Percentiles rank a stretch among this genome's conserved stretches.
Conservation (phyloP, 2,329 filamentous ascomycete genomes). For the Verticillium dahliae region DNA sequence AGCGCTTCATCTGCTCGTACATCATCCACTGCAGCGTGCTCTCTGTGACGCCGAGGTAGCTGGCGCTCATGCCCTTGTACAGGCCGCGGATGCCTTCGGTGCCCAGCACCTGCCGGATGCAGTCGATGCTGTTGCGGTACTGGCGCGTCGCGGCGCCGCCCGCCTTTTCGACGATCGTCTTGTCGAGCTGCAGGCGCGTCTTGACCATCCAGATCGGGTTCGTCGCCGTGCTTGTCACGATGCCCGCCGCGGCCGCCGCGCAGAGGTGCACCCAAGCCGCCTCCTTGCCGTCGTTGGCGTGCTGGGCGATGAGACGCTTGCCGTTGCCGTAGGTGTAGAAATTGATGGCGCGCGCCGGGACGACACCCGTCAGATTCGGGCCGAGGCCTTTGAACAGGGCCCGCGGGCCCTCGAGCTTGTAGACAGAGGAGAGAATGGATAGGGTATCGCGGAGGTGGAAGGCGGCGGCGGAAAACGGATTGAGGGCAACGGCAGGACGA, state of each 20-base stretch:
- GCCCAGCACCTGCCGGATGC: conserved; percentile 72
- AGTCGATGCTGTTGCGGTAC: conserved; percentile 86
- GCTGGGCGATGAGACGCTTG: conserved; percentile 72
- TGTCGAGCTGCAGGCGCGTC: conserved; percentile 86
- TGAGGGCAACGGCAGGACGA: conserved; percentile 56
- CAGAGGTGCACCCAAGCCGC: conserved; percentile 71
- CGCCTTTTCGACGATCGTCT: conserved; percentile 62
- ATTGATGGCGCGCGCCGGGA: conserved; percentile 85
- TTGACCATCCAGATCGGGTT: conserved; percentile 98
- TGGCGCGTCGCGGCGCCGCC: conserved; percentile 50
- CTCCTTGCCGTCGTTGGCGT: conserved; percentile 65
- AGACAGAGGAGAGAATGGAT: conserved; percentile 76
- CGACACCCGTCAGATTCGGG: conserved; percentile 82
- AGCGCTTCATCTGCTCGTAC: conserved; percentile 85
- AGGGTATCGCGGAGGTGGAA: conserved; percentile 81
- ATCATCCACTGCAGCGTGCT: conserved; percentile 89
- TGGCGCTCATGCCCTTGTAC: conserved; percentile 86
- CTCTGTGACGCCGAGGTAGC: conserved; percentile 85
- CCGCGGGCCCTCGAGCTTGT: conserved; percentile 73
- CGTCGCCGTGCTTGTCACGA: conserved; percentile 83
- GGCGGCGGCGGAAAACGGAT: conserved; percentile 57
- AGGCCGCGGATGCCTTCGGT: conserved; percentile 76
- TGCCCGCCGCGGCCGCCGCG: conserved; percentile 70
- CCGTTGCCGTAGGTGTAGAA: conserved; percentile 93
- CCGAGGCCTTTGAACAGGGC: conserved; percentile 91